Conservation (phyloP, 2,329 filamentous ascomycete genomes). For the Thelonectria discophora region DNA sequence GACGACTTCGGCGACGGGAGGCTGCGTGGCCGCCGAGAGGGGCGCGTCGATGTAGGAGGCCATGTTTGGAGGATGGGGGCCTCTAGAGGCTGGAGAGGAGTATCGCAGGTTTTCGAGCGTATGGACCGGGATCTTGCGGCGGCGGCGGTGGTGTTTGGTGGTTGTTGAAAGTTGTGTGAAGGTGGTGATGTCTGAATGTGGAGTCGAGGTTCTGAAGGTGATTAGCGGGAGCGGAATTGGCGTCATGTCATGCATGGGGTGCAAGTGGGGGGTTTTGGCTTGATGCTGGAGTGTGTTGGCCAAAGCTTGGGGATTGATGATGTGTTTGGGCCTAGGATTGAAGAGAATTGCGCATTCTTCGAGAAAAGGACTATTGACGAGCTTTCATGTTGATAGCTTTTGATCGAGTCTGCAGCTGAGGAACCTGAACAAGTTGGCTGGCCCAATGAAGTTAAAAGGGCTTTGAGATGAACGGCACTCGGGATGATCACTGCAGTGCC, state of each 20-base stretch:
- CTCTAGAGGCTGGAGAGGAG: not conserved
- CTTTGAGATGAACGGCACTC: not conserved
- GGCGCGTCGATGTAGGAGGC: slow-evolving; percentile 47
- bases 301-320: too few relatives aligned
- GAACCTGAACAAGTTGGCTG: too few relatives aligned
- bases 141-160: not conserved
- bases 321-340: too few relatives aligned
- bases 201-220: not conserved
- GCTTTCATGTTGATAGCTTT: too few relatives aligned
- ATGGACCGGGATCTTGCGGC: not conserved
- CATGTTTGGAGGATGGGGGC: slow-evolving; percentile 37
- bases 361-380: too few relatives aligned
- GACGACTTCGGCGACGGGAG: slow-evolving; percentile 49
- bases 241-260: slow-evolving; percentile 24
- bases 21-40: slow-evolving; percentile 39
- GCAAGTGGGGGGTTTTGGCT: not conserved
- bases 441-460: not conserved
- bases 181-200: not conserved
- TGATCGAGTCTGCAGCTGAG: too few relatives aligned
- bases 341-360: too few relatives aligned
- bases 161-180: not conserved
- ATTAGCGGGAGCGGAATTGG: not conserved
- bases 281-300: not conserved
- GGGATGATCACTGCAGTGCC: too few relatives aligned
- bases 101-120: too few relatives aligned